Evolutionary conservation across 495 filamentous ascomycete species (phyloP), one percentile per base, ranked within the genome.

Genomic region (Podospora fimiseda): DNA sequence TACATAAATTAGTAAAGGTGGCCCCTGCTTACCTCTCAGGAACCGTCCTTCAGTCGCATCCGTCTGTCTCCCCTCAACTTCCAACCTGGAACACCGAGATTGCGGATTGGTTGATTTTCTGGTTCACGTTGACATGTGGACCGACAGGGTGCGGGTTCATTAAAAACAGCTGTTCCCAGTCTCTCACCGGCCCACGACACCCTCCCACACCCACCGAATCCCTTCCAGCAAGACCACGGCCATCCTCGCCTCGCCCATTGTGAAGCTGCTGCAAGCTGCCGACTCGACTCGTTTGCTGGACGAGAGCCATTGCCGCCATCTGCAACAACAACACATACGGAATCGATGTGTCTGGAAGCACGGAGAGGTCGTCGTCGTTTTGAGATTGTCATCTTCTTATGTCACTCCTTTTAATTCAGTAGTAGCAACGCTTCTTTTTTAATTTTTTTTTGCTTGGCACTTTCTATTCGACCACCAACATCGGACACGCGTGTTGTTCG

Each of bases 401-500:
- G 66, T 66, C 65, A 43, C 63, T 70, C 65, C 41, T 70, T 67
- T 69, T 33, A 33, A 59, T 63, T 57, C 52, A 58, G 20, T 58
- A 58, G 8, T 39, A 56, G 33, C 50, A 49, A n/a, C n/a, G n/a
- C 39, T 67, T 67, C 55, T 66, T 33, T 44, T 48, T 56, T 52
- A 40, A 14, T 46, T 57, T 49, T 56, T 57, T 56, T 45, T 27
- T 41, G 44, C 47, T 52, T 47, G 21, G 44, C 21, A n/a, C 24
- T n/a, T 14, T 61, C 58, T 53, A 50, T 36, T 50, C 33, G 19
- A 53, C 48, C 43, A 37, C 36, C 50, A 48, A 51, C 48, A 33
- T 23, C 60, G 50, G 45, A 52, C 61, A 69, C 70, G 70, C 70
- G 70, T n/a, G n/a, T 47, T 22, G 42, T 71, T 68, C 27, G 27